phyloP scores from a whole-genome alignment of 768 basidiomycete genomes.

The Naganishia kalamii region DNA sequence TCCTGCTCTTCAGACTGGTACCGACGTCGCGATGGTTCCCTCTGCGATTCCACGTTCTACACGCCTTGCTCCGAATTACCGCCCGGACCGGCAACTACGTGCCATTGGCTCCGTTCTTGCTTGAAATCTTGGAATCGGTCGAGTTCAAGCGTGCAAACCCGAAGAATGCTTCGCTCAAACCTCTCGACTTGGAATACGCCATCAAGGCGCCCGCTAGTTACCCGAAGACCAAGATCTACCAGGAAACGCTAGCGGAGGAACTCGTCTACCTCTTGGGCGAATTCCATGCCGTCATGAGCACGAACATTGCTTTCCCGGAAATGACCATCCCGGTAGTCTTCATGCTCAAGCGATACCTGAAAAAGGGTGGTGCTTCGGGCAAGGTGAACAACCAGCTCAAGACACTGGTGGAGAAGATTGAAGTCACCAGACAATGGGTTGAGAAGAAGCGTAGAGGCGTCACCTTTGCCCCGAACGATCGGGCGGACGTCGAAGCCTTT shows the following conservation, averaged over 20 bases:
- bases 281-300: constrained; percentile 66
- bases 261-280: constrained; percentile 69
- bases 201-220: constrained; percentile 86
- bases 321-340: constrained; percentile 71
- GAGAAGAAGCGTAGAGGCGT: constrained; percentile 65
- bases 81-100: constrained; percentile 78
- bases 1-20: constrained; percentile 58
- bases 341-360: constrained; percentile 66
- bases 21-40: constrained; percentile 88
- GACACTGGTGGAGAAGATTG: constrained; percentile 73
- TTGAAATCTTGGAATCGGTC: constrained; percentile 74
- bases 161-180: constrained; percentile 77
- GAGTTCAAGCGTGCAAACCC: constrained; percentile 60
- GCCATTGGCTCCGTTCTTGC: constrained; percentile 75
- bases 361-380: constrained; percentile 49
- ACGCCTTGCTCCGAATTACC: constrained; percentile 78
- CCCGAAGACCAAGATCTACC: constrained; percentile 75
- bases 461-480: constrained; percentile 65
- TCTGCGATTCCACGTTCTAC: constrained; percentile 84
- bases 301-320: constrained; percentile 90
- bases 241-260: constrained; percentile 78
- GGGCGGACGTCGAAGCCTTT: constrained; percentile 63
- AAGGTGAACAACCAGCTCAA: constrained; percentile 56
- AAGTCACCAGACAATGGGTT: constrained; percentile 74
- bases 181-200: constrained; percentile 78